A percentile compares a stretch with the other conserved stretches of the same genome.
Evolutionary conservation across 2,329 filamentous ascomycete species (phyloP).

Genomic region (Ophiostoma piceae): DNA sequence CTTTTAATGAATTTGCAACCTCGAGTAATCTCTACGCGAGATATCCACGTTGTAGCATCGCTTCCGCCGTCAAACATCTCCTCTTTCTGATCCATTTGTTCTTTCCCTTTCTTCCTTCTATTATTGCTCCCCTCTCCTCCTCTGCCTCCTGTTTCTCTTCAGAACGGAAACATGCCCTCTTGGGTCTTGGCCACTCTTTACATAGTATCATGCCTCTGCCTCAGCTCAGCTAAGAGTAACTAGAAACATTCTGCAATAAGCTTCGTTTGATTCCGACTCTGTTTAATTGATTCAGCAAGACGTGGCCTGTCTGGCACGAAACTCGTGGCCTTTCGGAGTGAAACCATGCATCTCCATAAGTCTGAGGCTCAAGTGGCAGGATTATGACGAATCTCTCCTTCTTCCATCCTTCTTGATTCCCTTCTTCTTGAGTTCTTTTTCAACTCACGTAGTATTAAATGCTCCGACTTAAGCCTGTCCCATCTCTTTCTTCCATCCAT

Average conservation of each 20-base stretch:
- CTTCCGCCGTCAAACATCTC: neutral
- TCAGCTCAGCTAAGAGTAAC: neutral
- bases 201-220: too few species aligned
- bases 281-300: neutral
- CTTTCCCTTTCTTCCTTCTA: neutral
- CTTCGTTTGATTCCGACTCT: neutral
- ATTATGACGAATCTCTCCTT: neutral
- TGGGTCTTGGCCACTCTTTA: neutral
- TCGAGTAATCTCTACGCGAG: neutral
- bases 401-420: neutral
- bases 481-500: neutral
- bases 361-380: neutral
- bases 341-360: neutral
- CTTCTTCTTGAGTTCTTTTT: too few species aligned
- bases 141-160: neutral
- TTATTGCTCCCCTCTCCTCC: neutral
- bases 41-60: neutral
- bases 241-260: neutral
- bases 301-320: neutral
- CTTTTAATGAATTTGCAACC: neutral
- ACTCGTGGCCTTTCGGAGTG: neutral
- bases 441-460: too few species aligned
- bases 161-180: slow-evolving; percentile 11
- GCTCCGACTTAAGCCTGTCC: too few species aligned
- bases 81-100: neutral